Evolutionary conservation across 2,329 filamentous ascomycete species (phyloP), one percentile per base, ranked within the genome.

Genomic region (Zasmidium cellare): DNA sequence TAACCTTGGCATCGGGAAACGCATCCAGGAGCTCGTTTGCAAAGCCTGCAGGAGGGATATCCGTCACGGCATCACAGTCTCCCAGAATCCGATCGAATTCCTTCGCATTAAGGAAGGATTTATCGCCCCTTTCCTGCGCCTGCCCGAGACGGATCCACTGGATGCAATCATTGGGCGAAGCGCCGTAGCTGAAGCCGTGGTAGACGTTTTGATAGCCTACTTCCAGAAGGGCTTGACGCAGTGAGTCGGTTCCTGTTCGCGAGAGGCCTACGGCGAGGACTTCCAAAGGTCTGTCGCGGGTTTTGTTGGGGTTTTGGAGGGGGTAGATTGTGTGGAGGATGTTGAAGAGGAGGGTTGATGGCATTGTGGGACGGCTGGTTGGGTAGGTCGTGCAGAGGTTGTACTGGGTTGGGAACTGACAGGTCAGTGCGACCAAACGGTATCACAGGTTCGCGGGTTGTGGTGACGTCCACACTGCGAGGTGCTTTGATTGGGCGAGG

Each of bases 201-300:
- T 65, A 67, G 3, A 60, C 44, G 25, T 57, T 54, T 3, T 63
- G 53, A 51, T 65, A 67, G 44, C 61, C 64, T 2, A 69, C 56
- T 3, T 57, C 53, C 2, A 45, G 11, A 12, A 66, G 55, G 22
- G 67, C 64, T 24, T 58, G 46, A 20, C 59, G 63, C 59, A 65
- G 63, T 24, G 60, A 61, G 22, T 64, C 54, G 3, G 67, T 68
- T 20, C 67, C 68, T 1, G 66, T 68, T 18, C 67, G 65, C 11
- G 63, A 62, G 46, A 64, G 55, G 28, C 68, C 60, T 12, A 67
- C 45, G 14, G 56, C 62, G 6, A 69, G 51, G 11, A 68, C 62
- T 54, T 64, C 51, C 56, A 69, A 58, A 2, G 65, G 61, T 9
- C 14, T 1, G 7, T 9, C 3, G 18, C 23, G 7, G 50, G 5